phyloP scores from a whole-genome alignment of 2,329 filamentous ascomycete genomes.

The Fusarium sp. region DNA sequence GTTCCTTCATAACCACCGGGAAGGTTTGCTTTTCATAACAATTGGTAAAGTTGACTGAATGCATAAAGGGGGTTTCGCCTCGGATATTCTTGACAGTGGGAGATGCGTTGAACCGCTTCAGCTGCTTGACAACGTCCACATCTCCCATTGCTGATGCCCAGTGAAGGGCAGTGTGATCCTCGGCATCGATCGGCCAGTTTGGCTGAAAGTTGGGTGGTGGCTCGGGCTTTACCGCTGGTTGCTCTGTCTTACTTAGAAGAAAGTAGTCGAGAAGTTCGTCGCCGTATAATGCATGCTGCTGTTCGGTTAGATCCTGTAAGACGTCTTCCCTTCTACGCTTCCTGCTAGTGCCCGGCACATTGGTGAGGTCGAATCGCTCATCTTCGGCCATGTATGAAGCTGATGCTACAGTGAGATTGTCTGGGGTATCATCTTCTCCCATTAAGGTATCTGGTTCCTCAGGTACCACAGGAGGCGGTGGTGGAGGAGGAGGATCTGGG shows the following conservation, averaged over 20 bases:
- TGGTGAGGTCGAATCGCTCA: slow-evolving; percentile 78
- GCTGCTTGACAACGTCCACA: slow-evolving; percentile 87
- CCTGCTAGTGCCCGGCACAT: slow-evolving; percentile 68
- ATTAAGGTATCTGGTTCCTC: slow-evolving; percentile 74
- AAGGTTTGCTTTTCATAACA: slow-evolving; percentile 95
- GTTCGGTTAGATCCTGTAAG: slow-evolving; percentile 74
- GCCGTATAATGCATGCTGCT: slow-evolving; percentile 90
- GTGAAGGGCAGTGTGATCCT: slow-evolving; percentile 91
- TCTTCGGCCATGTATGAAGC: slow-evolving; percentile 89
- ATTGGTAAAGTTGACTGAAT: slow-evolving; percentile 95
- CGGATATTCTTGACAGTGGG: slow-evolving; percentile 76
- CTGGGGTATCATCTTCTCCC: slow-evolving; percentile 83
- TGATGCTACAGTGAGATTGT: slow-evolving; percentile 85
- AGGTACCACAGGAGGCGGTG: slow-evolving; percentile 41
- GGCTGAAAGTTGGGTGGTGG: slow-evolving; percentile 89
- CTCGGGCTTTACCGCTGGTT: slow-evolving; percentile 76
- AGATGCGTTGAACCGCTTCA: slow-evolving; percentile 83
- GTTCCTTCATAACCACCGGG: slow-evolving; percentile 82
- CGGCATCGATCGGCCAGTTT: slow-evolving; percentile 92
- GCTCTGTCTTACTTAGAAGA: slow-evolving; percentile 84
- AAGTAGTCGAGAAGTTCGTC: slow-evolving; percentile 97
- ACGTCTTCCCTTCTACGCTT: slow-evolving; percentile 83
- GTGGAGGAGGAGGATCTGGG: slow-evolving; percentile 38
- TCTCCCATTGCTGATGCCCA: slow-evolving; percentile 99
- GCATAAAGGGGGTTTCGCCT: slow-evolving; percentile 93